A percentile compares a stretch with the other conserved stretches of the same genome.
Conservation (phyloP, 2,329 filamentous ascomycete genomes). For the Huntiella abstrusa region DNA sequence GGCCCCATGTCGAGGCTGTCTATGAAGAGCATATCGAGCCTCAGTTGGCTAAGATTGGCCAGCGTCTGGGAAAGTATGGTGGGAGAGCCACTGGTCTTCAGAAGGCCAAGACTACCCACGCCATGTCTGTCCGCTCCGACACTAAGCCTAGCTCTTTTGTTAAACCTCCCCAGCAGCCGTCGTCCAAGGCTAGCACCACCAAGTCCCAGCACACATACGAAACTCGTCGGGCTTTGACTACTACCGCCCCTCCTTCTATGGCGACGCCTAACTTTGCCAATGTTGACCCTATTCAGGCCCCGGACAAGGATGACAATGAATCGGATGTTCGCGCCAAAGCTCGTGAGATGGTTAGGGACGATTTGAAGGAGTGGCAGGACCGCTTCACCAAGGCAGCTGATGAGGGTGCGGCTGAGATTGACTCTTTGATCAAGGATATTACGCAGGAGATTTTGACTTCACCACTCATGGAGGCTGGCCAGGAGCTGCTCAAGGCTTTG, state of each 20-base stretch:
- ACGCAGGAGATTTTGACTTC: conserved; percentile 15
- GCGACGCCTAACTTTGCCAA: background rate
- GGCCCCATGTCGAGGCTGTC: conserved; percentile 61
- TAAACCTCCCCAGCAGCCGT: conserved; percentile 12
- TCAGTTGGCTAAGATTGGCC: conserved; percentile 78
- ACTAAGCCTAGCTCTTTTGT: conserved; percentile 10
- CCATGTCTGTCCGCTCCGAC: conserved; percentile 9
- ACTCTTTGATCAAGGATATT: conserved; percentile 45
- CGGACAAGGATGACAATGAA: conserved; percentile 27
- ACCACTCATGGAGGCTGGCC: conserved; percentile 40
- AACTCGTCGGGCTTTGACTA: too few relatives aligned
- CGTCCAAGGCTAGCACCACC: conserved; percentile 13
- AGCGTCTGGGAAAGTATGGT: conserved; percentile 64
- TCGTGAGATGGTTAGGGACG: conserved; percentile 51
- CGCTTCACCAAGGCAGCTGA: conserved; percentile 76
- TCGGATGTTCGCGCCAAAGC: conserved; percentile 37
- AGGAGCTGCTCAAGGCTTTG: conserved; percentile 47
- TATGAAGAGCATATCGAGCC: conserved; percentile 91
- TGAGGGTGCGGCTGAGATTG: conserved; percentile 58
- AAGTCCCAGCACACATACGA: conserved; percentile 14
- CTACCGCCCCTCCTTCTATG: background rate
- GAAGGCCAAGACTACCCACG: conserved; percentile 17
- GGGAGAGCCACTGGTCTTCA: conserved; percentile 23
- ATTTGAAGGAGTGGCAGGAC: conserved; percentile 69
- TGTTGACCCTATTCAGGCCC: conserved; percentile 21